phyloP scores from a whole-genome alignment of 2,329 filamentous ascomycete species.

The Aspergillus intermedius region DNA sequence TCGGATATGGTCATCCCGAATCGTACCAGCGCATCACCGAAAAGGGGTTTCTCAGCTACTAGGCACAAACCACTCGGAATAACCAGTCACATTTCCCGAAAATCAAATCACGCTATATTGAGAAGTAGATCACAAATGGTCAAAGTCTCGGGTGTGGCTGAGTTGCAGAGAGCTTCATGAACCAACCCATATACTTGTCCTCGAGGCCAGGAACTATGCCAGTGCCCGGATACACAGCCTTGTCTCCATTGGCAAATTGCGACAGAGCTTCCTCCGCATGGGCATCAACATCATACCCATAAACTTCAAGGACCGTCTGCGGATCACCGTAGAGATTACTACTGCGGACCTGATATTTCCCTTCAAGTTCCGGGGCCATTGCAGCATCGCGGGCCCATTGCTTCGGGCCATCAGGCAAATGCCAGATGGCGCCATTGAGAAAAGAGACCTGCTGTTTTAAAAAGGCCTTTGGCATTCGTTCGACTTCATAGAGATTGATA shows the following conservation, averaged over 20 bases:
- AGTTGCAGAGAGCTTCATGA: not conserved
- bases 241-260: not conserved
- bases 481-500: slow-evolving; percentile 33
- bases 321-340: slow-evolving; percentile 47
- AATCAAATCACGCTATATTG: too few species aligned
- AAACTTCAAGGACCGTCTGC: slow-evolving; percentile 42
- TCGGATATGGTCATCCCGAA: not conserved
- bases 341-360: slow-evolving; percentile 31
- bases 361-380: slow-evolving; percentile 38
- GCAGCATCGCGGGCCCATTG: slow-evolving; percentile 39
- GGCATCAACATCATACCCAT: slow-evolving; percentile 43
- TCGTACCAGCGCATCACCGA: not conserved
- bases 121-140: too few species aligned
- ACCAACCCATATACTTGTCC: not conserved
- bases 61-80: too few species aligned
- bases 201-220: not conserved
- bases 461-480: slow-evolving; percentile 27
- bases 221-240: not conserved
- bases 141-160: too few species aligned
- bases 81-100: too few species aligned
- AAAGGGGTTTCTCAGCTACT: too few species aligned
- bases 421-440: slow-evolving; percentile 45
- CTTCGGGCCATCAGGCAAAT: slow-evolving; percentile 39
- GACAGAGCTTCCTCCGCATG: slow-evolving; percentile 29
- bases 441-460: slow-evolving; percentile 42